Percentiles rank a stretch among this genome's conserved stretches.
These are phyloP conservation scores for Pisolithus thermaeus DNA, from an alignment of 1,284 basidiomycete genomes.

Conservation along the genomic window DNA sequence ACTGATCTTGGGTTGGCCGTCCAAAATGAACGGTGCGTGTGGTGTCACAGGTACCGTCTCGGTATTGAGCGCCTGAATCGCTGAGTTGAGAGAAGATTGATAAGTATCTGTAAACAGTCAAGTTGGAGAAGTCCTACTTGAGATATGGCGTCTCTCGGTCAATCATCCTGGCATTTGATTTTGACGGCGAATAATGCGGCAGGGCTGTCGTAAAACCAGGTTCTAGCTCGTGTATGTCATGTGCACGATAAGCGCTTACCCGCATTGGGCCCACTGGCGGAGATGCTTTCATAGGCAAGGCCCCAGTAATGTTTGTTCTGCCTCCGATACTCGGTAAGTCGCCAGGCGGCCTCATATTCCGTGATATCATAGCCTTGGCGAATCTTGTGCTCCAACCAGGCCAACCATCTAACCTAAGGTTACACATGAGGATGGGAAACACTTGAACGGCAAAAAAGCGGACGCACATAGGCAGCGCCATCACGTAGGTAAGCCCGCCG, in stretches of 20 bases:
- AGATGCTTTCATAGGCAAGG: slow-evolving; percentile 92
- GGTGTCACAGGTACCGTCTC: slow-evolving; percentile 90
- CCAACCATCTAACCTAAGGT: slow-evolving; percentile 66
- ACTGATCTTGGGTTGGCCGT: slow-evolving; percentile 72
- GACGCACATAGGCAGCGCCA: slow-evolving; percentile 81
- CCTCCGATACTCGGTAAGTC: slow-evolving; percentile 75
- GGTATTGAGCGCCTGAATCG: slow-evolving; percentile 87
- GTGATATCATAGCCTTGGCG: slow-evolving; percentile 73
- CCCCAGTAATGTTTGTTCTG: slow-evolving; percentile 78
- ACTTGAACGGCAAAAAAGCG: slow-evolving; percentile 4
- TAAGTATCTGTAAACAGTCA: slow-evolving; percentile 14
- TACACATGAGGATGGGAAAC: slow-evolving; percentile 13
- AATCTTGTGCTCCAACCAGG: slow-evolving; percentile 87
- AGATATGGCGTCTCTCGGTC: slow-evolving; percentile 80
- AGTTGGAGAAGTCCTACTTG: slow-evolving; percentile 52
- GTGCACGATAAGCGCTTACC: slow-evolving; percentile 28
- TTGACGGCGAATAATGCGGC: slow-evolving; percentile 87
- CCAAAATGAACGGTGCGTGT: slow-evolving; percentile 91
- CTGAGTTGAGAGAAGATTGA: slow-evolving; percentile 34
- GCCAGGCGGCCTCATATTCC: slow-evolving; percentile 87
- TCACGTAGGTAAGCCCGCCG: slow-evolving; percentile 85
- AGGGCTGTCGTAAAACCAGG: slow-evolving; percentile 50
- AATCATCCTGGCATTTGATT: slow-evolving; percentile 67
- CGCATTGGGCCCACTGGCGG: slow-evolving; percentile 85
- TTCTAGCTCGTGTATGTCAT: not conserved